Evolutionary conservation across 2,329 filamentous ascomycete species (phyloP).

Genomic region (Penicillium sp.): DNA sequence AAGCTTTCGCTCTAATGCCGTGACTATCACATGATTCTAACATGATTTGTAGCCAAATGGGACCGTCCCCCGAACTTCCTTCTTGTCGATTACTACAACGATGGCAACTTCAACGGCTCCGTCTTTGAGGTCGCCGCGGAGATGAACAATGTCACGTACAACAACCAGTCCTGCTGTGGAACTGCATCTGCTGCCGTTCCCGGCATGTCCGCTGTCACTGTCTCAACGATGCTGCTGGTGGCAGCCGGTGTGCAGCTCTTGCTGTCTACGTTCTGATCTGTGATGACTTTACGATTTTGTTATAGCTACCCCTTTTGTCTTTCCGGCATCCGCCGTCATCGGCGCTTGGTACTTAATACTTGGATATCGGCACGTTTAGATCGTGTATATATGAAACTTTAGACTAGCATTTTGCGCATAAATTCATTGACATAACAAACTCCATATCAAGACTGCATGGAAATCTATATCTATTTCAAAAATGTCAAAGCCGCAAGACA

Average conservation of each 20-base stretch:
- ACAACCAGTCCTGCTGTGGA: constrained; percentile 41
- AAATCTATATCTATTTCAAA: constrained; percentile 16
- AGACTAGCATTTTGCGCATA: background rate
- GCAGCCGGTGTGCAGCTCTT: constrained; percentile 26
- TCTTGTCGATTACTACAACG: constrained; percentile 84
- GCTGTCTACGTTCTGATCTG: constrained; percentile 23
- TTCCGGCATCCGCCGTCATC: background rate
- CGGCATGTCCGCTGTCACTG: constrained; percentile 16
- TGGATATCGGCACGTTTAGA: background rate
- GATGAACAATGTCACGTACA: constrained; percentile 73
- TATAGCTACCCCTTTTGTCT: background rate
- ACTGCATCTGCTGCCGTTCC: constrained; percentile 27
- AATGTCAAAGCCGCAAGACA: constrained; percentile 53
- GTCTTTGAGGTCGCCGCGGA: constrained; percentile 73
- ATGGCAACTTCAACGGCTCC: constrained; percentile 66
- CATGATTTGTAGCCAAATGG: constrained; percentile 52
- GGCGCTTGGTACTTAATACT: background rate
- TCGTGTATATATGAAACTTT: background rate
- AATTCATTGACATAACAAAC: too few relatives aligned
- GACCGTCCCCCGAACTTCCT: constrained; percentile 72
- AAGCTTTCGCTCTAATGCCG: constrained; percentile 19
- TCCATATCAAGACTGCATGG: too few relatives aligned
- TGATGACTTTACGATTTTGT: constrained; percentile 14
- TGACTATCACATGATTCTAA: constrained; percentile 13
- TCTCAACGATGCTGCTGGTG: constrained; percentile 24